Evolutionary conservation across 2,329 filamentous ascomycete species (phyloP).

Genomic region (Intubia oerlemansii): DNA sequence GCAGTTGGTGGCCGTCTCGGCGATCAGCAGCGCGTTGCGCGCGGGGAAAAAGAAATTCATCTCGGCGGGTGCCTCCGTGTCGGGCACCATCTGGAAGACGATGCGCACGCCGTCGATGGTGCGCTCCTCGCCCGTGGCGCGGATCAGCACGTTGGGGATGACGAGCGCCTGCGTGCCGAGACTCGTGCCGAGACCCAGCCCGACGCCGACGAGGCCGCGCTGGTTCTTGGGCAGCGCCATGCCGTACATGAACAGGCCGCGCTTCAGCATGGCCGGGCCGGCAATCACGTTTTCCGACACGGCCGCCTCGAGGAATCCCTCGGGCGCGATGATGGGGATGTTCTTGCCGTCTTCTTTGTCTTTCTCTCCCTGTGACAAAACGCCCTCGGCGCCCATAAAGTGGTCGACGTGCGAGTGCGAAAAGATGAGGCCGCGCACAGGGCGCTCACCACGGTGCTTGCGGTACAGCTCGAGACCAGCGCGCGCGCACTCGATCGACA

Average conservation of each 20-base stretch:
- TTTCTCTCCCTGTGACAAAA: too few species aligned
- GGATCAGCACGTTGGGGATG: slow-evolving; percentile 1
- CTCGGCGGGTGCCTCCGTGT: slow-evolving; percentile 4
- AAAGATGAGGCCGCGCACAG: slow-evolving; percentile 1
- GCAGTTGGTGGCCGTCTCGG: slow-evolving; percentile 3
- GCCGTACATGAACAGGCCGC: slow-evolving; percentile 3
- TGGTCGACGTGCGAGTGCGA: slow-evolving; percentile 4
- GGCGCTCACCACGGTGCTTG: slow-evolving; percentile 1
- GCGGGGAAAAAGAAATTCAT: slow-evolving; percentile 3
- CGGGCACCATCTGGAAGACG: slow-evolving; percentile 3
- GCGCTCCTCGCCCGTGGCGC: slow-evolving; percentile 1
- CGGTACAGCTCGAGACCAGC: slow-evolving; percentile 1
- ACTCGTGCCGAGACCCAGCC: slow-evolving; percentile 1
- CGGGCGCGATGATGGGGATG: slow-evolving; percentile 1
- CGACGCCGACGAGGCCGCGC: not conserved
- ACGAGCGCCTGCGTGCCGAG: not conserved
- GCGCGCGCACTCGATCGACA: slow-evolving; percentile 1
- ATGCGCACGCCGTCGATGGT: slow-evolving; percentile 2
- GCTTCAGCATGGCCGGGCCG: slow-evolving; percentile 3
- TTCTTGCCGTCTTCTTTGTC: too few species aligned
- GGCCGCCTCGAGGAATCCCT: slow-evolving; percentile 2
- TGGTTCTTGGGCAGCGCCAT: slow-evolving; percentile 1
- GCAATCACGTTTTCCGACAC: slow-evolving; percentile 1
- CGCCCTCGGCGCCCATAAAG: slow-evolving; percentile 1
- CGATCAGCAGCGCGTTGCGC: slow-evolving; percentile 1